Evolutionary conservation across 176 grass and related monocot species (phyloP), one percentile per base, ranked within the genome.

Genomic region (Areca catechu): DNA sequence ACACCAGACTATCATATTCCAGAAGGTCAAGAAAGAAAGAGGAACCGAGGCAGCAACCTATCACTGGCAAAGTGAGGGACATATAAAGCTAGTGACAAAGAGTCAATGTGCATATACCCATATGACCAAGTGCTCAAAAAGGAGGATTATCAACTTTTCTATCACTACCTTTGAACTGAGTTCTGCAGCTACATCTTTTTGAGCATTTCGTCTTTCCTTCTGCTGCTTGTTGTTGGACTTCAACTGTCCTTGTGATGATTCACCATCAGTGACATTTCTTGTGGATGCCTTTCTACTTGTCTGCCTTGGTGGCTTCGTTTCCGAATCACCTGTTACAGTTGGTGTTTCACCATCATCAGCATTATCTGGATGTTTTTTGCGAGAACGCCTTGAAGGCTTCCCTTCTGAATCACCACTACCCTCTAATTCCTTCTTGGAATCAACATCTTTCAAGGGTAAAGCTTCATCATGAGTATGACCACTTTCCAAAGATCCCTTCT

Each of bases 91-190:
- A 43, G 34, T 1, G 9, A 43, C 34, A 14, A 21, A 37, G 10
- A 62, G 3, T 18, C 19, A 61, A 47, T 20, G 43, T 19, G 48
- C 19, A 22, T 12, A 21, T 55, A 14, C 20, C 12, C 19, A 20
- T 14, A 55, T 22, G 19, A 21, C 12, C 0, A 24, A 57, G 14
- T 51, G 55, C 10, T 43, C 34, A 43, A 60, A 10, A 71, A 27
- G 27, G 22, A 21, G 19, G 43, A 49, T 37, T 51, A 66, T 28
- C 19, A 56, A 24, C 22, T 53, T 65, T 16, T 67, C 75, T 34
- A 67, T 48, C 54, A 72, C 66, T 66, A 79, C 79, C 86, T 74
- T 89, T 61, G 71, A 57, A 71, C 57, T 74, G 23, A 66, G 62
- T 43, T 89, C 76, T 7, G 51, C 69, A 67, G 54, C 55, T 23